Evolutionary conservation across 129 eudicot genomes (phyloP).

Genomic region (carrot (Daucus carota)): DNA sequence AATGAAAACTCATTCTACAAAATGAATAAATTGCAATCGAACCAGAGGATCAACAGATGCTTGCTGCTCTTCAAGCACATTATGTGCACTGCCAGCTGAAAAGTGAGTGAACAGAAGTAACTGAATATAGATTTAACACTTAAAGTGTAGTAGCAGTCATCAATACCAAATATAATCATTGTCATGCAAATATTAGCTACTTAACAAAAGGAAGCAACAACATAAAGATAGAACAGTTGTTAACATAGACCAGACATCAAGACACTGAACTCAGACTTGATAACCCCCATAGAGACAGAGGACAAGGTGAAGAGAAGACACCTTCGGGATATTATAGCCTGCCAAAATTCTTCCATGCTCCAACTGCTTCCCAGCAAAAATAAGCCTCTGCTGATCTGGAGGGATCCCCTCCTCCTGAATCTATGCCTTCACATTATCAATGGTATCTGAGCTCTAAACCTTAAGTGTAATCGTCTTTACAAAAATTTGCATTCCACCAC

Average conservation of each 20-base stretch:
- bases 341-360: conserved; percentile 23
- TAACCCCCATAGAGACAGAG: neutral
- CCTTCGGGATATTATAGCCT: neutral
- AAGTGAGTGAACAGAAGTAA: neutral
- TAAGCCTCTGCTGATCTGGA: conserved; percentile 41
- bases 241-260: neutral
- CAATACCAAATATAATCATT: neutral
- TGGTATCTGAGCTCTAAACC: conserved; percentile 35
- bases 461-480: conserved; percentile 34
- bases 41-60: neutral
- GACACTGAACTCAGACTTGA: neutral
- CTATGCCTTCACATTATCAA: conserved; percentile 36
- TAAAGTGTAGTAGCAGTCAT: neutral
- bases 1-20: too few relatives aligned
- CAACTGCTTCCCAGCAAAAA: conserved; percentile 40
- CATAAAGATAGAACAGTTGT: too few relatives aligned
- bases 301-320: neutral
- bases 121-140: neutral
- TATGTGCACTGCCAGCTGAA: neutral
- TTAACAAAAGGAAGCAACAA: neutral
- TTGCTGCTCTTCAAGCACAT: neutral
- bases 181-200: neutral
- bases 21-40: neutral
- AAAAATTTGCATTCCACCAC: conserved; percentile 39
- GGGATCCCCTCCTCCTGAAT: conserved; percentile 45